Percentiles rank a stretch among this genome's conserved stretches.
phyloP scores from a whole-genome alignment of 139 green algal species.

The Auxenochlorella protothecoides region DNA sequence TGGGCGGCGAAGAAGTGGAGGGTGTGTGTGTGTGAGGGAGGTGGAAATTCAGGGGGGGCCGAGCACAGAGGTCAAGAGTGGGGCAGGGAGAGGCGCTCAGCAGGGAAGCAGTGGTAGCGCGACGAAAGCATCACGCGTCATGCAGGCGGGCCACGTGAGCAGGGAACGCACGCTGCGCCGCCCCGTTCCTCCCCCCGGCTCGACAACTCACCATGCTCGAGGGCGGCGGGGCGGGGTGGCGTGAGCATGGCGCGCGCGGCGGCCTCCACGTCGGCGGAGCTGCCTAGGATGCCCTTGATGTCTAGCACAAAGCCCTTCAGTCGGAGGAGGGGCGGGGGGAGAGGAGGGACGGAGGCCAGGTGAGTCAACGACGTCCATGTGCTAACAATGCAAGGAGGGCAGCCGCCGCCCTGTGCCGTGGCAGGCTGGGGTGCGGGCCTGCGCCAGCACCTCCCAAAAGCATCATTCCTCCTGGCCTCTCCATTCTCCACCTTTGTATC shows the following conservation, averaged over 20 bases:
- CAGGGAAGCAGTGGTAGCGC: not conserved
- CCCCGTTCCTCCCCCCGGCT: not conserved
- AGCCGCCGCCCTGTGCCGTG: too few species aligned
- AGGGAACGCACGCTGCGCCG: constrained; percentile 25
- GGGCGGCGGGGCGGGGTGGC: constrained; percentile 25
- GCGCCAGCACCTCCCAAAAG: too few species aligned
- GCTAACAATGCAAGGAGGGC: too few species aligned
- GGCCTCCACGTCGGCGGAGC: constrained; percentile 7
- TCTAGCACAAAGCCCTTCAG: constrained; percentile 45
- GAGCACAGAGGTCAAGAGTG: not conserved
- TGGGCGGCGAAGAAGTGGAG: not conserved
- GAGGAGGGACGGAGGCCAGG: not conserved
- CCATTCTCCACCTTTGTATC: too few species aligned
- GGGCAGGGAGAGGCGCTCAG: not conserved
- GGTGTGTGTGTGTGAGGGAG: not conserved
- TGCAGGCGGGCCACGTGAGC: not conserved
- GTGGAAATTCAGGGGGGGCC: not conserved
- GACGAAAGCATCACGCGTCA: too few species aligned
- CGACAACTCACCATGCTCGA: constrained; percentile 16
- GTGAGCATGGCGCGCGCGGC: constrained; percentile 54
- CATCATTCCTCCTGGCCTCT: too few species aligned
- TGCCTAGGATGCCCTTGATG: constrained; percentile 24
- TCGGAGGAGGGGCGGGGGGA: not conserved
- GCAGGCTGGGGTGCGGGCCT: too few species aligned
- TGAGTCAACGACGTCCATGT: too few species aligned